Percentiles rank a stretch among this genome's conserved stretches.
phyloP scores from a whole-genome alignment of 108 stramenopile genomes.

The Fragilaria radians region DNA sequence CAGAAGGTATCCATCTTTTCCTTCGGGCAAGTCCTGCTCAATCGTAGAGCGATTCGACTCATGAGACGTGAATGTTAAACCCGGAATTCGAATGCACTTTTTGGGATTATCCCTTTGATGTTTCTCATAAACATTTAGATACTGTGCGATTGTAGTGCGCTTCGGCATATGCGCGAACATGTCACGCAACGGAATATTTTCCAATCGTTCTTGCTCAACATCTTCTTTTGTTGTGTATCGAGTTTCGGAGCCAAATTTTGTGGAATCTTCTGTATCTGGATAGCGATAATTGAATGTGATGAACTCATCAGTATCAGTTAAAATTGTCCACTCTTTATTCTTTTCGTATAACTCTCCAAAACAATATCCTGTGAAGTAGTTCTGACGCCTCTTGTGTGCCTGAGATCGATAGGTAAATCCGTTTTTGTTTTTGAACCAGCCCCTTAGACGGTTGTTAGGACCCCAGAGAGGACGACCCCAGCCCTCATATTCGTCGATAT shows the following conservation, averaged over 20 bases:
- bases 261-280: background rate
- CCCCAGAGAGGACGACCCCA: background rate
- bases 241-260: background rate
- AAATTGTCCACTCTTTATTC: conserved; percentile 33
- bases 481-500: conserved; percentile 5
- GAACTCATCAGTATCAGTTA: conserved; percentile 60
- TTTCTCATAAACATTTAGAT: background rate
- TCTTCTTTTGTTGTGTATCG: background rate
- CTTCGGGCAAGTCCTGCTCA: background rate
- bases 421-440: background rate
- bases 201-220: background rate
- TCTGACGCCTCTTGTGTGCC: conserved; percentile 34
- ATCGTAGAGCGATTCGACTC: background rate
- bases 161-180: background rate
- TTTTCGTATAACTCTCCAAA: conserved; percentile 23
- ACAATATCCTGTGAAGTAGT: conserved; percentile 43
- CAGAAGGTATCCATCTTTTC: background rate
- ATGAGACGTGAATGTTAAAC: background rate
- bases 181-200: background rate
- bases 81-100: background rate
- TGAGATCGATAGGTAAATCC: background rate
- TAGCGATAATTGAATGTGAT: conserved; percentile 10
- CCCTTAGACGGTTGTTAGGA: background rate
- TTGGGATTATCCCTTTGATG: background rate
- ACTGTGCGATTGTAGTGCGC: background rate